Base-by-base conservation (phyloP, 345 rosid genomes). In the Rhizophora mangle region DNA sequence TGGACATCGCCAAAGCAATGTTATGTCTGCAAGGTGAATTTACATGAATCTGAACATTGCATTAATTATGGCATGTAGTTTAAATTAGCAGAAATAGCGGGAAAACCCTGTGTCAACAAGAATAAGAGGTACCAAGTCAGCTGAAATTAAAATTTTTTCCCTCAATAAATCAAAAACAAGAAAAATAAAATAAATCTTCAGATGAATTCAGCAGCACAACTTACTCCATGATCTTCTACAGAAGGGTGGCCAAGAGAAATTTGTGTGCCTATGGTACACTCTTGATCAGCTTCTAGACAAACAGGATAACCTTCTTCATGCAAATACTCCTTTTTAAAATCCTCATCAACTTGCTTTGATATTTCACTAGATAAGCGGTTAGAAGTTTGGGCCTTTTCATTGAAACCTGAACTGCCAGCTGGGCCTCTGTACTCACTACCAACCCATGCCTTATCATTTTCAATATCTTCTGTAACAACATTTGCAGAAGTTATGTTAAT, bases 221-320 rank as follows among this genome's bases (percentile, higher is more conserved):
- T 84, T 88, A 89, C 97, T 65, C 61, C 70, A 62, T 43, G 65
- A 74, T 85, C 74, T 68, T 69, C 82, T 56, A 32, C 46, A 66
- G 72, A 39, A 78, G 64, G 68, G 46, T 74, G 65, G 68, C 72
- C 80, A 10, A 66, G 56, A 71, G 68, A 68, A 72, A 69, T 60
- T 64, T 72, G 88, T 53, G 37, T 72, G 75, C 79, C 83, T 66
- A 43, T 67, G 70, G 70, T 73, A 76, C 32, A 72, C 71, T 65
- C 82, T 67, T 62, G 69, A 71, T 81, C 78, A 78, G 78, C 74
- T 70, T 76, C 84, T 64, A 66, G 77, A 71, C 64, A 43, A n/a
- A 34, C 37, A 24, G 75, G 64, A 72, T 65, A 67, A 60, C 80
- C 80, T 39, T 68, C 80, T 53, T 56, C 74, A 68, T 64, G 32